These are phyloP conservation scores for Epichloe sp. DNA, from an alignment of 2,329 filamentous ascomycete genomes.

Conservation along the genomic window DNA sequence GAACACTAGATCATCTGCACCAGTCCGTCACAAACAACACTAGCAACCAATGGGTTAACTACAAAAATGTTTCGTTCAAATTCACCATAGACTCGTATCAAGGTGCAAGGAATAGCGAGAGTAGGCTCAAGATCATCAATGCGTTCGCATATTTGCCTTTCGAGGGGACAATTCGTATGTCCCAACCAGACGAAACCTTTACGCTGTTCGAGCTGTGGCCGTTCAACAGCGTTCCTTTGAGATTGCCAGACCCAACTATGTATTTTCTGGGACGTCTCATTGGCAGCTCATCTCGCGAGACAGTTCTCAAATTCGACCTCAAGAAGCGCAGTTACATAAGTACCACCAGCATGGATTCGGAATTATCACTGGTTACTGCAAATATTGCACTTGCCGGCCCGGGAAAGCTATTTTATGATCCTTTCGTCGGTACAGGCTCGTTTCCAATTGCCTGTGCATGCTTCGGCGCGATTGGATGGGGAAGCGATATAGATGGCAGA, in stretches of 20 bases:
- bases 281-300: slow-evolving; percentile 50
- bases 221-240: slow-evolving; percentile 34
- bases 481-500: slow-evolving; percentile 87
- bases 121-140: slow-evolving; percentile 67
- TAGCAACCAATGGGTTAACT: slow-evolving; percentile 51
- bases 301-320: slow-evolving; percentile 64
- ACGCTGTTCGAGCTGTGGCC: slow-evolving; percentile 74
- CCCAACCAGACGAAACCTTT: slow-evolving; percentile 59
- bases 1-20: slow-evolving; percentile 56
- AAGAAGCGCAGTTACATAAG: slow-evolving; percentile 92
- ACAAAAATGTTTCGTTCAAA: slow-evolving; percentile 58
- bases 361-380: slow-evolving; percentile 79
- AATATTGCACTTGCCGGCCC: slow-evolving; percentile 76
- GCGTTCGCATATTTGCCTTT: slow-evolving; percentile 69
- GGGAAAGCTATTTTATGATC: slow-evolving; percentile 83
- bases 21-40: slow-evolving; percentile 46
- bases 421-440: slow-evolving; percentile 89
- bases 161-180: slow-evolving; percentile 65
- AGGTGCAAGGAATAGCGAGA: slow-evolving; percentile 48
- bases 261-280: slow-evolving; percentile 65
- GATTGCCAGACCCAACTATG: slow-evolving; percentile 37
- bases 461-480: slow-evolving; percentile 72
- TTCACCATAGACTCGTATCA: slow-evolving; percentile 77
- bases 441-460: slow-evolving; percentile 84
- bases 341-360: slow-evolving; percentile 95